A percentile compares a stretch with the other conserved stretches of the same genome.
These are phyloP conservation scores for Fragaria vesca DNA, from an alignment of 306 rosid species.

Conservation along the genomic window DNA sequence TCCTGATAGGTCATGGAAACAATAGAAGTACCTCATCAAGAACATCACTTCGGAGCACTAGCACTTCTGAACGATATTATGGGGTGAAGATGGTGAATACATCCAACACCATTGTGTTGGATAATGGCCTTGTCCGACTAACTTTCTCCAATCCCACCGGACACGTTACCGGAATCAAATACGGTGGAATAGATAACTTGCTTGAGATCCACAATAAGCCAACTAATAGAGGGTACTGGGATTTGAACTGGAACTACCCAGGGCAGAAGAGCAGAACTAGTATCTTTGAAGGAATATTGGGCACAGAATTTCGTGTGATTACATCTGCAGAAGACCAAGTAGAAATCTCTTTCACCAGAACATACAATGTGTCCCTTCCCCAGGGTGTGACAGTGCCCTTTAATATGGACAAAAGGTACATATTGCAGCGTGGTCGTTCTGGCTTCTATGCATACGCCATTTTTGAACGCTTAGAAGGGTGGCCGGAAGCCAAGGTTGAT, in stretches of 20 bases:
- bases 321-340: constrained; percentile 28
- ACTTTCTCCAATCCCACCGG: constrained; percentile 59
- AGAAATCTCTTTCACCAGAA: constrained; percentile 61
- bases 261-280: background rate
- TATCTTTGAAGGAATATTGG: constrained; percentile 35
- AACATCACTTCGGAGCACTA: background rate
- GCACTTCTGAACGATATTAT: background rate
- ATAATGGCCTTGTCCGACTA: constrained; percentile 49
- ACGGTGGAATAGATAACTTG: constrained; percentile 43
- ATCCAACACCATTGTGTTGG: constrained; percentile 32
- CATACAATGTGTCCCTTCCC: constrained; percentile 35
- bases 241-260: constrained; percentile 57
- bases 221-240: constrained; percentile 69
- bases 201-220: constrained; percentile 29
- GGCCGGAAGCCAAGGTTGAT: constrained; percentile 39
- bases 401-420: constrained; percentile 67
- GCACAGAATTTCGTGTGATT: constrained; percentile 35
- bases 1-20: background rate
- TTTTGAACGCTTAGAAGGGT: constrained; percentile 47
- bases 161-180: constrained; percentile 44
- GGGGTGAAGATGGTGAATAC: background rate
- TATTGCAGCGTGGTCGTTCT: constrained; percentile 47
- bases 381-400: constrained; percentile 33
- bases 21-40: background rate
- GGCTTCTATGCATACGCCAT: constrained; percentile 65